Evolutionary conservation across 371 early-diverging fungal species (phyloP), one percentile per base, ranked within the genome.

Genomic region (Thermomucor indicae-seudaticae): DNA sequence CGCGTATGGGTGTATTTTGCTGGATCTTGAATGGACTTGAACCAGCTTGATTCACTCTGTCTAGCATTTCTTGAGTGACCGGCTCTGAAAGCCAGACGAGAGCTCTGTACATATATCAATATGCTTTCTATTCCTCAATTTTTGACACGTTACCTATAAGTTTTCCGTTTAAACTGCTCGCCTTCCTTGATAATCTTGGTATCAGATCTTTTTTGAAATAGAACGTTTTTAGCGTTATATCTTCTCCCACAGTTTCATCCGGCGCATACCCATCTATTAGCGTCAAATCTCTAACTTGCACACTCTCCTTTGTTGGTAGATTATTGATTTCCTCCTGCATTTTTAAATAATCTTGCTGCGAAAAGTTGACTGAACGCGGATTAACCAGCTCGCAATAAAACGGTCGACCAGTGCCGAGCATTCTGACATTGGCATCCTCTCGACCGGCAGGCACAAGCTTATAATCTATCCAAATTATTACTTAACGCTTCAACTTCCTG

Each of bases 381-480:
- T 97, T 89, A 14, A 83, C 72, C 40, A 98, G 50, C 57, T 95
- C 93, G 17, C 92, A 58, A 51, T 93, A 90, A 67, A 97, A 98
- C 5, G 99, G 99, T 30, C 98, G 73, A 12, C 99, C 99, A 27
- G 71, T 70, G 27, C 95, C 96, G 23, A 97, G 67, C 95, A 96
- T 96, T 24, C 92, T 80, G 7, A 99, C 99, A 70, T 99, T 96
- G 12, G 90, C 89, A 72, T 99, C 99, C 62, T 99, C 99, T 31
- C 99, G 82, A 3, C 98, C 99, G 2, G 97, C 85, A 0, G 90
- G 81, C 3, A 86, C 80, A 66, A 99, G 91, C 48, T 90, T 91
- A 66, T 80, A 85, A 14, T 64, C 83, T 77, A 57, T 2, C 7
- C 7, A 3, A 28, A 46, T 10, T 16, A 27, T 38, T 34, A 37